A percentile compares a stretch with the other conserved stretches of the same genome.
phyloP scores from a whole-genome alignment of 2,329 filamentous ascomycete genomes.

The Cryphonectria nitschkei region DNA sequence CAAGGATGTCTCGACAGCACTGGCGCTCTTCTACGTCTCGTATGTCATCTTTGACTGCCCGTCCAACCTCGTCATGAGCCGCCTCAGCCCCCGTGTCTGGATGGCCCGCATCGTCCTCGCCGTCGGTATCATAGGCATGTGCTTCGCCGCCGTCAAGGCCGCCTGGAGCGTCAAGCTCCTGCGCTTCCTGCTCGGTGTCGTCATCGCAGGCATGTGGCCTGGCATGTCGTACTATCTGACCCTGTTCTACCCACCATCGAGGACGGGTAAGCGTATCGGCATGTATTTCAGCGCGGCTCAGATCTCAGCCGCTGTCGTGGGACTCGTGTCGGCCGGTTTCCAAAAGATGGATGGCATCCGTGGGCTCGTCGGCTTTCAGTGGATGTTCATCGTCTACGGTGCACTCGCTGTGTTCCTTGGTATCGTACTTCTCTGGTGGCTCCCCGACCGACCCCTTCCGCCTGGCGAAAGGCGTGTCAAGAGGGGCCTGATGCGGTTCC shows the following conservation, averaged over 20 bases:
- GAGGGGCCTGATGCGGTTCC: constrained; percentile 61
- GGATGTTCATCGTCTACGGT: constrained; percentile 93
- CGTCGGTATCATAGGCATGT: constrained; percentile 81
- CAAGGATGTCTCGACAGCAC: constrained; percentile 79
- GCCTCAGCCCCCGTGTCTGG: constrained; percentile 83
- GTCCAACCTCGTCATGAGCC: constrained; percentile 87
- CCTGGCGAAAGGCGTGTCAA: constrained; percentile 65
- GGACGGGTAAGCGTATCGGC: constrained; percentile 85
- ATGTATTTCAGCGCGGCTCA: constrained; percentile 89
- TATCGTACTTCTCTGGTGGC: constrained; percentile 81
- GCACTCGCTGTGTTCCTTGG: constrained; percentile 74
- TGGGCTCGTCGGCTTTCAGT: constrained; percentile 81
- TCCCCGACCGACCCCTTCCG: constrained; percentile 78
- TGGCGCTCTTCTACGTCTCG: constrained; percentile 89
- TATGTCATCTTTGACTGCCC: constrained; percentile 90
- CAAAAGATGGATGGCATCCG: constrained; percentile 83
- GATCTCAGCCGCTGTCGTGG: constrained; percentile 85
- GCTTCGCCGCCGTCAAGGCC: constrained; percentile 78
- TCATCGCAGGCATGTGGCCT: constrained; percentile 93
- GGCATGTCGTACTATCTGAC: constrained; percentile 94
- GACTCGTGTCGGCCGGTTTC: constrained; percentile 87
- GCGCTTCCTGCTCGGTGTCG: constrained; percentile 80
- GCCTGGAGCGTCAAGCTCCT: constrained; percentile 90
- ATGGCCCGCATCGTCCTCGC: constrained; percentile 90
- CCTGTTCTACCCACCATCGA: constrained; percentile 85